Conservation (phyloP, 805 yeast species). For the Saturnispora gosingensis region DNA sequence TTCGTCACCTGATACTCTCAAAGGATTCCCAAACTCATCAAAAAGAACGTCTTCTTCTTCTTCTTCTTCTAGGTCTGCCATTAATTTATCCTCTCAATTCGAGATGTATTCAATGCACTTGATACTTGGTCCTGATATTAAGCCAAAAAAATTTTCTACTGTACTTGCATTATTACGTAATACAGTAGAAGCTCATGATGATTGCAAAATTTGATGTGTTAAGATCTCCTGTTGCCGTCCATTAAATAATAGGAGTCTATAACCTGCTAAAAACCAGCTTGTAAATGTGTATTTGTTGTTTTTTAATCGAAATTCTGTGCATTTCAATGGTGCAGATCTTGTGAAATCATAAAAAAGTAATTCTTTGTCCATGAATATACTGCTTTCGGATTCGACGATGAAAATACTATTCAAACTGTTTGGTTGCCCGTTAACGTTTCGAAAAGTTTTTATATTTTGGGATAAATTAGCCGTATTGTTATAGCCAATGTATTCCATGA, state of each 20-base stretch:
- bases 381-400: conserved; percentile 9
- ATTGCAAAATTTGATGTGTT: not conserved
- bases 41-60: conserved; percentile 61
- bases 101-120: not conserved
- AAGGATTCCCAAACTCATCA: conserved; percentile 75
- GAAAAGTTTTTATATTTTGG: conserved; percentile 1
- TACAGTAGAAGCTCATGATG: not conserved
- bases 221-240: not conserved
- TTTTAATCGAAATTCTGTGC: not conserved
- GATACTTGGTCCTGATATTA: not conserved
- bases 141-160: not conserved
- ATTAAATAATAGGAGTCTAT: not conserved
- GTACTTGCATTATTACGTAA: not conserved
- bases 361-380: not conserved
- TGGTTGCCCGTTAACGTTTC: too few relatives aligned
- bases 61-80: not conserved
- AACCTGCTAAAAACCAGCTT: not conserved
- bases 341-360: conserved; percentile 1
- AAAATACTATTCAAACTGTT: conserved; percentile 1
- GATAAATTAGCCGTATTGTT: not conserved
- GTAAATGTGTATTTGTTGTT: not conserved
- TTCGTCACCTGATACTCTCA: conserved; percentile 39
- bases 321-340: not conserved
- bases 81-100: not conserved
- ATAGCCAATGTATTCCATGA: conserved; percentile 7